A percentile compares a stretch with the other conserved stretches of the same genome.
Conservation (phyloP, 768 basidiomycete genomes). For the Naganishia antarctica region DNA sequence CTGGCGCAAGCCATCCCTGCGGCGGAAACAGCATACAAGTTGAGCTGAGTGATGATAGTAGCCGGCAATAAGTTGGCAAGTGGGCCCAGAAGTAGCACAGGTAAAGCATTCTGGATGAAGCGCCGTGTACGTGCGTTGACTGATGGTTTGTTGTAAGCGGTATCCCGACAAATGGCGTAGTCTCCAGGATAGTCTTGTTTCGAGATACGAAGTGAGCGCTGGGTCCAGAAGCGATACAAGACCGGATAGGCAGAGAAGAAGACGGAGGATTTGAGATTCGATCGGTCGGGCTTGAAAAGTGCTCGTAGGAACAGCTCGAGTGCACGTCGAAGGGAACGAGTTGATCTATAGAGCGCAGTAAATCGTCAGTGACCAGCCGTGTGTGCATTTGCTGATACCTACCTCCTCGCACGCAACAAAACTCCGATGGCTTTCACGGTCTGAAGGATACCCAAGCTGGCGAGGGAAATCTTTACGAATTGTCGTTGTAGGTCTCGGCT, state of each 20-base stretch:
- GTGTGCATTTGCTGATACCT: not conserved
- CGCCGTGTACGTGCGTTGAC: no score
- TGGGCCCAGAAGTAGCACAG: constrained; percentile 4
- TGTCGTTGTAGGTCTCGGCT: not conserved
- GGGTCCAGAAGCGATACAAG: constrained; percentile 5
- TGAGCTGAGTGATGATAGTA: constrained; percentile 21
- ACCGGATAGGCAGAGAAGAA: constrained; percentile 26
- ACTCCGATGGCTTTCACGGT: constrained; percentile 1
- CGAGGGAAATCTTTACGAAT: not conserved
- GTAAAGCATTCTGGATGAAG: not conserved
- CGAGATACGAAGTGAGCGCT: not conserved
- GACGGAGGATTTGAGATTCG: constrained; percentile 19
- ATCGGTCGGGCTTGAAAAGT: not conserved
- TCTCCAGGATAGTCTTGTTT: no score
- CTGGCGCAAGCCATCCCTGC: constrained; percentile 5
- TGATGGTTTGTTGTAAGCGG: no score
- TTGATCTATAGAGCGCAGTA: not conserved
- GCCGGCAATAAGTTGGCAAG: constrained; percentile 18
- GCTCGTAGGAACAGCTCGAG: not conserved
- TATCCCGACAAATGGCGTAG: no score
- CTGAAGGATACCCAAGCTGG: constrained; percentile 2
- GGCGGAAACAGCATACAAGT: constrained; percentile 23
- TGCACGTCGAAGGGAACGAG: not conserved
- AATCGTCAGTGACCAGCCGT: not conserved
- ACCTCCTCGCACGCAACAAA: not conserved